phyloP scores from a whole-genome alignment of 768 basidiomycete genomes.

The Suillus bovinus region DNA sequence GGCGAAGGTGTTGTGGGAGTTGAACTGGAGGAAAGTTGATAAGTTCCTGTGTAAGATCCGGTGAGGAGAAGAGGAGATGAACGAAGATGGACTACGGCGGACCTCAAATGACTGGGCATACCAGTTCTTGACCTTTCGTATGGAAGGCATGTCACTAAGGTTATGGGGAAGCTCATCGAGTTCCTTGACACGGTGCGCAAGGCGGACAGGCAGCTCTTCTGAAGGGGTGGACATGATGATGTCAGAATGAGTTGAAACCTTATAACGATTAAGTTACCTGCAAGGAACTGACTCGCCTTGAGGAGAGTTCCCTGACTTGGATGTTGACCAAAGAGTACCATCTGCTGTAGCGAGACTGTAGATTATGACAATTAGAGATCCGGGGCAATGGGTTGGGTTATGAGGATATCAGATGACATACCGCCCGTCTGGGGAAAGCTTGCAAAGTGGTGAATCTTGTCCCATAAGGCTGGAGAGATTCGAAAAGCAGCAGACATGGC shows the following conservation, averaged over 20 bases:
- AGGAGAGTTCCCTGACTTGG: constrained; percentile 92
- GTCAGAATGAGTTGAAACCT: not conserved
- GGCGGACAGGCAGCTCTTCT: constrained; percentile 94
- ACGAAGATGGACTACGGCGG: constrained; percentile 33
- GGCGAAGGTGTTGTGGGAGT: constrained; percentile 65
- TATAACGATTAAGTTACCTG: constrained; percentile 48
- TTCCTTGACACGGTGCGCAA: constrained; percentile 96
- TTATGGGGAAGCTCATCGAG: constrained; percentile 93
- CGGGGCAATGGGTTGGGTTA: not conserved
- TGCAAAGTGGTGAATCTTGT: constrained; percentile 88
- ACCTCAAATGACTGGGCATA: constrained; percentile 99
- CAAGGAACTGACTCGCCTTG: constrained; percentile 88
- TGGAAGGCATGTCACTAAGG: constrained; percentile 87
- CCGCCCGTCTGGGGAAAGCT: constrained; percentile 93
- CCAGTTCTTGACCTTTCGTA: constrained; percentile 96
- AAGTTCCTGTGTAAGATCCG: constrained; percentile 63
- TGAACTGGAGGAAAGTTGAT: constrained; percentile 81
- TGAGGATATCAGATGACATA: constrained; percentile 34
- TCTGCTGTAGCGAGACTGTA: constrained; percentile 91
- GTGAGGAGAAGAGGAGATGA: constrained; percentile 11
- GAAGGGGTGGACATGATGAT: constrained; percentile 4
- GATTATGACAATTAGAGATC: not conserved
- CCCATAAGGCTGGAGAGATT: constrained; percentile 81
- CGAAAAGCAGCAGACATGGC: constrained; percentile 53
- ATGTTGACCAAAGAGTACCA: constrained; percentile 97